Percentiles rank a stretch among this genome's conserved stretches.
phyloP scores from a whole-genome alignment of 148 eudicot species.

The Rhododendron ferrugineum region DNA sequence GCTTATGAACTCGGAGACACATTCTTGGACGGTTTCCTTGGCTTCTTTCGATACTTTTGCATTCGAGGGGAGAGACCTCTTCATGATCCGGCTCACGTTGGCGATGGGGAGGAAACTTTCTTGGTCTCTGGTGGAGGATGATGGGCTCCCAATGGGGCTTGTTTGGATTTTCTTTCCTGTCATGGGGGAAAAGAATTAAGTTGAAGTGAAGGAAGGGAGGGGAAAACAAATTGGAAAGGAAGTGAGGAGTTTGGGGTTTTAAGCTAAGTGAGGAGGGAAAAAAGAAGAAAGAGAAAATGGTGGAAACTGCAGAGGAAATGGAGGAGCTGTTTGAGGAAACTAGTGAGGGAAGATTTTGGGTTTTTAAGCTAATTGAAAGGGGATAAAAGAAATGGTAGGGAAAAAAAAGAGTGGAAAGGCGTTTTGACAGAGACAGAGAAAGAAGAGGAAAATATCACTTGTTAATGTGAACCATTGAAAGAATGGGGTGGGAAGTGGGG shows the following conservation, averaged over 20 bases:
- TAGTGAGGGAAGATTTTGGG: not conserved
- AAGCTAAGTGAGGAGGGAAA: not conserved
- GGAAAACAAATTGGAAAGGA: not conserved
- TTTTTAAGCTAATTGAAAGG: not conserved
- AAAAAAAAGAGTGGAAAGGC: conserved; percentile 3
- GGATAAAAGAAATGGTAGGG: not conserved
- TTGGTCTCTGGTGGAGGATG: conserved; percentile 31
- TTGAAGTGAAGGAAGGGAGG: not conserved
- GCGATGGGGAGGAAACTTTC: conserved; percentile 43
- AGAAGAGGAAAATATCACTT: not conserved
- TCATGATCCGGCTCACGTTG: conserved; percentile 42
- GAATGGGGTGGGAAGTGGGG: not conserved
- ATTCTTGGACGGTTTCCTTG: conserved; percentile 42
- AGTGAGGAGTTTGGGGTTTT: not conserved
- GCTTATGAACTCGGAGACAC: conserved; percentile 51
- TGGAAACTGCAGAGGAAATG: not conserved
- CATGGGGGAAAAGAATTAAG: conserved; percentile 6
- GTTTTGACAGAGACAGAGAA: conserved; percentile 15
- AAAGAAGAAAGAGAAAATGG: not conserved
- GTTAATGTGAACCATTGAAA: not conserved
- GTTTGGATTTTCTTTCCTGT: conserved; percentile 30
- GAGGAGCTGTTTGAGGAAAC: not conserved
- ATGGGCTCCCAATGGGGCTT: conserved; percentile 22
- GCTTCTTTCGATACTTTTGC: conserved; percentile 45
- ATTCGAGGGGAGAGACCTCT: conserved; percentile 32